Conservation (phyloP, 2,329 filamentous ascomycete species). For the Calonectria pteridis region DNA sequence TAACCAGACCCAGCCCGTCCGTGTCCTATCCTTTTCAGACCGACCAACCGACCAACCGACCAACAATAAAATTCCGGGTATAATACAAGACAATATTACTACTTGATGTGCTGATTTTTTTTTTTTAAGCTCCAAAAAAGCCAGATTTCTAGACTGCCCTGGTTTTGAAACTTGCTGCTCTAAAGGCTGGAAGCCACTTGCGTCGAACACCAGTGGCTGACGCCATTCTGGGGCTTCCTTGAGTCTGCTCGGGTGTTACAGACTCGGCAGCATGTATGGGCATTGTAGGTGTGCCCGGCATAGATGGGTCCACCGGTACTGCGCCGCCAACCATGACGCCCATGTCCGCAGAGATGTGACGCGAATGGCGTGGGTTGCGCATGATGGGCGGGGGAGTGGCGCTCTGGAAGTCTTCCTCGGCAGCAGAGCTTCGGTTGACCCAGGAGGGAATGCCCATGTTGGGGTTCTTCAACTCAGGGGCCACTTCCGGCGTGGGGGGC, state of each 20-base stretch:
- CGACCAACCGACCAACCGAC: not conserved
- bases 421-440: constrained; percentile 49
- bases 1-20: not conserved
- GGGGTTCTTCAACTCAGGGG: constrained; percentile 37
- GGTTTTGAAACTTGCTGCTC: constrained; percentile 42
- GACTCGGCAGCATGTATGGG: constrained; percentile 19
- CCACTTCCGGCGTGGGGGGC: constrained; percentile 23
- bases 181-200: constrained; percentile 53
- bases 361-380: constrained; percentile 55
- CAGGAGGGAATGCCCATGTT: constrained; percentile 56
- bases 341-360: constrained; percentile 43
- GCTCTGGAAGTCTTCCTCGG: constrained; percentile 59
- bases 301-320: constrained; percentile 28
- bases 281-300: constrained; percentile 35
- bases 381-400: constrained; percentile 70
- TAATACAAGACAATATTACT: constrained; percentile 38
- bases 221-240: constrained; percentile 28
- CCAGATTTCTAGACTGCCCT: constrained; percentile 43
- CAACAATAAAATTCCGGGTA: constrained; percentile 21
- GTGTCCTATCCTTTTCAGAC: constrained; percentile 22
- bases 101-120: constrained; percentile 14
- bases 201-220: constrained; percentile 46
- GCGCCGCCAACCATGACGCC: constrained; percentile 21
- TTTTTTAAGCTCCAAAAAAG: constrained; percentile 26
- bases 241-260: constrained; percentile 29